Percentiles rank a stretch among this genome's conserved stretches.
These are phyloP conservation scores for Pisolithus thermaeus DNA, from an alignment of 1,284 basidiomycete genomes.

Conservation along the genomic window DNA sequence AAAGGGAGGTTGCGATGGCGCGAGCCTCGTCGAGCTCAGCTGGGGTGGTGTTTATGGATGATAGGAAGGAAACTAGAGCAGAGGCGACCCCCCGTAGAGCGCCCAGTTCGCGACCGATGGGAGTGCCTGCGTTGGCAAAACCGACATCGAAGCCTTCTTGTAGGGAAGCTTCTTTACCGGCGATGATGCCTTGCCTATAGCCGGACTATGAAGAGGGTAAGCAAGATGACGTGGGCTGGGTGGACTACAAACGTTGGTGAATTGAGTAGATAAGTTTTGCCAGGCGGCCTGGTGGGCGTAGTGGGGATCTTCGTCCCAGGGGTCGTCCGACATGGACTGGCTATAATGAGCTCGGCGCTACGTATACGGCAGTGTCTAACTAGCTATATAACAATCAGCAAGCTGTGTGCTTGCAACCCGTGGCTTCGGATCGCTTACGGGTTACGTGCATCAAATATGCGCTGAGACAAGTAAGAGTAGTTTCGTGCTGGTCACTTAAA, in stretches of 20 bases:
- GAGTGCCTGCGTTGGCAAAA: slow-evolving; percentile 66
- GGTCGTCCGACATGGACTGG: slow-evolving; percentile 33
- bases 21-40: slow-evolving; percentile 38
- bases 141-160: slow-evolving; percentile 81
- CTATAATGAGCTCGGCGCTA: no score
- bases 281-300: slow-evolving; percentile 47
- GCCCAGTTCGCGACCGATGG: slow-evolving; percentile 70
- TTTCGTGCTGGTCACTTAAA: no score
- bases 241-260: slow-evolving; percentile 47
- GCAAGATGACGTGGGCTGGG: not conserved
- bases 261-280: slow-evolving; percentile 58
- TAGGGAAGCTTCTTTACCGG: slow-evolving; percentile 74
- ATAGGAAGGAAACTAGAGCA: slow-evolving; percentile 52
- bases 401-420: no score
- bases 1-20: slow-evolving; percentile 47
- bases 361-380: no score
- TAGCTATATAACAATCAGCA: no score
- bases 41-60: slow-evolving; percentile 10
- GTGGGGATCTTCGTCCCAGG: slow-evolving; percentile 47
- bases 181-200: slow-evolving; percentile 83
- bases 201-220: slow-evolving; percentile 51
- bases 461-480: no score
- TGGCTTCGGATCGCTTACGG: no score
- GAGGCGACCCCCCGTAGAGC: slow-evolving; percentile 60
- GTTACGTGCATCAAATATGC: no score